phyloP scores from a whole-genome alignment of 108 stramenopile genomes.

The Seminavis robusta region DNA sequence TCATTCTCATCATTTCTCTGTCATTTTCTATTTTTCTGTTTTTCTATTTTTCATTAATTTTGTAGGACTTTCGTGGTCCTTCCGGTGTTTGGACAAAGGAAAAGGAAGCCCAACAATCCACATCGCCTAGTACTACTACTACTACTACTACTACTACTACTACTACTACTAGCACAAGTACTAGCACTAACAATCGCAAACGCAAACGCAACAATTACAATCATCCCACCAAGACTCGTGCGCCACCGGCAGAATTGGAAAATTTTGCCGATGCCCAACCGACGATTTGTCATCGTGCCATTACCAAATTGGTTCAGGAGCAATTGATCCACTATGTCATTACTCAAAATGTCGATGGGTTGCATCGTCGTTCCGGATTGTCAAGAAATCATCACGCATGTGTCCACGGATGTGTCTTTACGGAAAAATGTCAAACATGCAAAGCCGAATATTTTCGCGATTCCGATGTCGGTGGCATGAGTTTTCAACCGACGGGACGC shows the following conservation, averaged over 20 bases:
- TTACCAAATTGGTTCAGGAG: slow-evolving; percentile 41
- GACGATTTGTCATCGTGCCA: slow-evolving; percentile 73
- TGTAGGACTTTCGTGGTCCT: slow-evolving; percentile 97
- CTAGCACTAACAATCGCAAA: slow-evolving; percentile 5
- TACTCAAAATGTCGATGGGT: slow-evolving; percentile 91
- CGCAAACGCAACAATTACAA: slow-evolving; percentile 50
- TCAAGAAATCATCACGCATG: slow-evolving; percentile 52
- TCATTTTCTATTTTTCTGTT: no score
- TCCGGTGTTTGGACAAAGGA: slow-evolving; percentile 91
- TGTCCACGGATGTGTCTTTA: slow-evolving; percentile 87
- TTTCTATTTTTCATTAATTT: no score
- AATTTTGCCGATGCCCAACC: slow-evolving; percentile 68
- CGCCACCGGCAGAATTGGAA: slow-evolving; percentile 4
- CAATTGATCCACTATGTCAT: slow-evolving; percentile 47
- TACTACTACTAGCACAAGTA: not conserved
- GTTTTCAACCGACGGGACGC: slow-evolving; percentile 75
- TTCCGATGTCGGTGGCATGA: slow-evolving; percentile 75
- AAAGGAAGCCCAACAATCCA: slow-evolving; percentile 33
- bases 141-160: not conserved
- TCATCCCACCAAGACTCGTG: slow-evolving; percentile 5
- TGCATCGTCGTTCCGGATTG: slow-evolving; percentile 75
- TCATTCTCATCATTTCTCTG: no score
- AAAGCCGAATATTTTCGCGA: slow-evolving; percentile 67
- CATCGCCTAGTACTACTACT: not conserved
- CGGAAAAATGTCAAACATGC: slow-evolving; percentile 81